Conservation (phyloP, 108 stramenopile species). For the Cyclostephanos invisitatus region DNA sequence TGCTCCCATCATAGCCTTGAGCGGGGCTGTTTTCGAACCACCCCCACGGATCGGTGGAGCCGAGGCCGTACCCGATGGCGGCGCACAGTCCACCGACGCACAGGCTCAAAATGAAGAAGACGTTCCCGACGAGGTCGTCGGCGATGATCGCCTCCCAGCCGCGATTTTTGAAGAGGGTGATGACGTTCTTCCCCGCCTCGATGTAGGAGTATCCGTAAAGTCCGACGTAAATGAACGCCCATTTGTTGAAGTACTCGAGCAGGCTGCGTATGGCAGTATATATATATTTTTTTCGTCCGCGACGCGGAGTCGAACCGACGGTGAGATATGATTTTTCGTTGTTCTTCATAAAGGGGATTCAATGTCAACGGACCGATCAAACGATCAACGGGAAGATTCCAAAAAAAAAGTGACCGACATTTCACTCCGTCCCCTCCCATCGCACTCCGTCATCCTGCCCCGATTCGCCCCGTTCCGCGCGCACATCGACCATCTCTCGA, state of each 20-base stretch:
- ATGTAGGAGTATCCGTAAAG: constrained; percentile 82
- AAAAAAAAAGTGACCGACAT: no score
- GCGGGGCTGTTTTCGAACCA: constrained; percentile 21
- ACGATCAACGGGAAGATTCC: no score
- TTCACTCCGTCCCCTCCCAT: no score
- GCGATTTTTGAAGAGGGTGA: constrained; percentile 81
- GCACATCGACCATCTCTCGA: no score
- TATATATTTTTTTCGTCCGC: no score
- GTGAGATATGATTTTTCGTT: no score
- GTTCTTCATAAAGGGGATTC: no score
- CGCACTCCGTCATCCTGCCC: no score
- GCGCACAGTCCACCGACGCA: constrained; percentile 55
- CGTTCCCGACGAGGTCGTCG: constrained; percentile 84
- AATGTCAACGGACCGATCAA: no score
- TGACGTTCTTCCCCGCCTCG: constrained; percentile 82
- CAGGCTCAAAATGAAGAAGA: constrained; percentile 64
- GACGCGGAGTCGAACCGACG: constrained; percentile 71
- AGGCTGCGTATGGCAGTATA: constrained; percentile 48
- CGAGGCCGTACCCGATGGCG: constrained; percentile 25
- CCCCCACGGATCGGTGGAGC: neutral
- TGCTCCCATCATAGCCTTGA: neutral
- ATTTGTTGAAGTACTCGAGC: constrained; percentile 83
- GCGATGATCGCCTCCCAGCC: constrained; percentile 93
- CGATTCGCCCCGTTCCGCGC: no score
- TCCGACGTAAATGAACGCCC: constrained; percentile 91